Evolutionary conservation across 192 early-diverging fungal species (phyloP).

Genomic region (Diversispora eburnea): DNA sequence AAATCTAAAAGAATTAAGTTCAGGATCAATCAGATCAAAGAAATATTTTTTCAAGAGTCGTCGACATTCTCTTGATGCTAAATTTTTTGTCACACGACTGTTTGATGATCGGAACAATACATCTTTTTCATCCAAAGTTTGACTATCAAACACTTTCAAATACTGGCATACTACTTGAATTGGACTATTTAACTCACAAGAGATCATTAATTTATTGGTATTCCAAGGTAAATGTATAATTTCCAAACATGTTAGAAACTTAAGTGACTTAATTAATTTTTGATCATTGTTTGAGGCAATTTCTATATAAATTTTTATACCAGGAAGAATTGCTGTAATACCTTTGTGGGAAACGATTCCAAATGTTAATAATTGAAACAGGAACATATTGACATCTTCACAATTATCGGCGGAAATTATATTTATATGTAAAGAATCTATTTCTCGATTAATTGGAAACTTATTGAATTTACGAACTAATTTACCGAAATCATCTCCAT

Average conservation of each 20-base stretch:
- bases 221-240: constrained; percentile 4
- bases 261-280: constrained; percentile 11
- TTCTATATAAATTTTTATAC: constrained; percentile 2
- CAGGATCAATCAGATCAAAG: neutral
- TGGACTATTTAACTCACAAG: constrained; percentile 1
- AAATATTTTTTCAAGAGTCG: constrained; percentile 18
- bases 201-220: constrained; percentile 13
- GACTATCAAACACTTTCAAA: neutral
- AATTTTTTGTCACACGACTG: neutral
- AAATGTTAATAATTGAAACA: constrained; percentile 16
- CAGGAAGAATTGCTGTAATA: constrained; percentile 9
- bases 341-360: constrained; percentile 17
- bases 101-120: neutral
- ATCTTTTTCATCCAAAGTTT: neutral
- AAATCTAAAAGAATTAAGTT: constrained; percentile 19
- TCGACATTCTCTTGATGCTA: neutral
- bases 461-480: neutral
- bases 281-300: constrained; percentile 17
- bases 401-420: constrained; percentile 12
- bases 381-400: constrained; percentile 10
- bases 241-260: neutral
- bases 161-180: constrained; percentile 20
- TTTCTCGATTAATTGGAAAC: neutral
- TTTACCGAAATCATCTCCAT: neutral
- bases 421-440: constrained; percentile 11